A percentile compares a stretch with the other conserved stretches of the same genome.
Evolutionary conservation across 495 filamentous ascomycete species (phyloP).

Genomic region (Darksidea phi): DNA sequence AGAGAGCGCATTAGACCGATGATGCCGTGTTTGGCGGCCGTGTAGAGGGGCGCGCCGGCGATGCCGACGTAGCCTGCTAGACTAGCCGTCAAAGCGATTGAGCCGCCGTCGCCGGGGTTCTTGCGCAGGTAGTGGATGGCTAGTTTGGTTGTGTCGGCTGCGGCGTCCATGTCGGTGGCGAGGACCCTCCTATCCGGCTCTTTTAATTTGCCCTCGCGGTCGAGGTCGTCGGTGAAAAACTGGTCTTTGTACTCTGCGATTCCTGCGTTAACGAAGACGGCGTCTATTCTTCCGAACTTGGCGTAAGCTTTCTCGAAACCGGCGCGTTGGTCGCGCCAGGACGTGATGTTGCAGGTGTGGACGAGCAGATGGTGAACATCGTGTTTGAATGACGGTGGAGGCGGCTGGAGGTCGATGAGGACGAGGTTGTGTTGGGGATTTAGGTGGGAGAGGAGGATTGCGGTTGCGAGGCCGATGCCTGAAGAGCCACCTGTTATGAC

Average conservation of each 20-base stretch:
- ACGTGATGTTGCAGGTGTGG: slow-evolving; percentile 40
- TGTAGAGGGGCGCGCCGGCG: slow-evolving; percentile 40
- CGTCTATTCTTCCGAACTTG: slow-evolving; percentile 39
- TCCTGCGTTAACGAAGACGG: slow-evolving; percentile 42
- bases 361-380: slow-evolving; percentile 33
- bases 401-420: slow-evolving; percentile 33
- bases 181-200: slow-evolving; percentile 39
- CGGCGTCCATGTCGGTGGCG: slow-evolving; percentile 41
- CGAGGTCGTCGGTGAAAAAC: slow-evolving; percentile 39
- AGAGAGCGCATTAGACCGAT: slow-evolving; percentile 43
- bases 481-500: slow-evolving; percentile 42
- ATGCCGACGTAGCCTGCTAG: slow-evolving; percentile 42
- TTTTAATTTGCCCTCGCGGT: slow-evolving; percentile 34
- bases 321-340: slow-evolving; percentile 35
- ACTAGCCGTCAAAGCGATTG: slow-evolving; percentile 39
- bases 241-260: slow-evolving; percentile 42
- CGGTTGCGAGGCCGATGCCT: slow-evolving; percentile 43
- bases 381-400: slow-evolving; percentile 30
- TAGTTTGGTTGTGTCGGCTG: slow-evolving; percentile 38
- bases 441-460: slow-evolving; percentile 34
- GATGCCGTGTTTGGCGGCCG: slow-evolving; percentile 41
- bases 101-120: slow-evolving; percentile 37
- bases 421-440: slow-evolving; percentile 37
- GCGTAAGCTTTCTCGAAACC: slow-evolving; percentile 37
- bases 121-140: slow-evolving; percentile 40